phyloP scores from a whole-genome alignment of 2,329 filamentous ascomycete species.

The Rutstroemia sp. region DNA sequence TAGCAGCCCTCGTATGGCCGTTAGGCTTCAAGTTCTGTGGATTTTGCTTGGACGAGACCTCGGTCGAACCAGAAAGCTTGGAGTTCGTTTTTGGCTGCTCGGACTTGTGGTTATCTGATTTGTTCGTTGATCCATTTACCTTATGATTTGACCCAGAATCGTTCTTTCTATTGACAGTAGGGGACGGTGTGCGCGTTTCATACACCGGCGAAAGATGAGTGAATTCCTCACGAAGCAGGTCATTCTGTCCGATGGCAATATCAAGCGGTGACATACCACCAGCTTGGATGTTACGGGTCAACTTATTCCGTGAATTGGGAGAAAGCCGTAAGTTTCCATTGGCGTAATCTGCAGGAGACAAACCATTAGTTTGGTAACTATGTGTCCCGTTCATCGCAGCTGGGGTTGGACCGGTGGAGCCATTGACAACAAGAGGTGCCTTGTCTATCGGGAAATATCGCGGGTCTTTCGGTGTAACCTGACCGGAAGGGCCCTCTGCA shows the following conservation, averaged over 20 bases:
- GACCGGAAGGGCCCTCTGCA: conserved; percentile 19
- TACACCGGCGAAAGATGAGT: conserved; percentile 63
- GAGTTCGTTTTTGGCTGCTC: conserved; percentile 10
- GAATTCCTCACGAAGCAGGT: conserved; percentile 23
- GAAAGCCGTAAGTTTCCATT: conserved; percentile 21
- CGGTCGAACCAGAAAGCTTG: conserved; percentile 22
- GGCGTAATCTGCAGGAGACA: conserved; percentile 13
- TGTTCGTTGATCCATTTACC: conserved; percentile 10
- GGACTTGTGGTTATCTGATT: conserved; percentile 14
- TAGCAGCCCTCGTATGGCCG: conserved; percentile 45
- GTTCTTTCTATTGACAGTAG: conserved; percentile 49
- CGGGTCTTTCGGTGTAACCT: conserved; percentile 22
- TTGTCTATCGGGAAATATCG: conserved; percentile 13
- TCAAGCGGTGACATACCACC: conserved; percentile 27
- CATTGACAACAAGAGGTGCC: conserved; percentile 24
- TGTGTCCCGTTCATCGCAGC: conserved; percentile 7
- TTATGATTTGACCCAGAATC: conserved; percentile 31
- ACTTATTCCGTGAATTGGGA: conserved; percentile 21
- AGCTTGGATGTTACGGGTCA: conserved; percentile 22
- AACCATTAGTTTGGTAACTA: conserved; percentile 16
- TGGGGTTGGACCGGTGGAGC: conserved; percentile 10
- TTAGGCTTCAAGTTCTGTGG: conserved; percentile 34
- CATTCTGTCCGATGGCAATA: conserved; percentile 22
- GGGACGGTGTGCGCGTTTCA: conserved; percentile 65
- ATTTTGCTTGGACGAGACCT: conserved; percentile 28